Percentiles rank a stretch among this genome's conserved stretches.
phyloP scores from a whole-genome alignment of 306 rosid genomes.

The Mimosa pudica region DNA sequence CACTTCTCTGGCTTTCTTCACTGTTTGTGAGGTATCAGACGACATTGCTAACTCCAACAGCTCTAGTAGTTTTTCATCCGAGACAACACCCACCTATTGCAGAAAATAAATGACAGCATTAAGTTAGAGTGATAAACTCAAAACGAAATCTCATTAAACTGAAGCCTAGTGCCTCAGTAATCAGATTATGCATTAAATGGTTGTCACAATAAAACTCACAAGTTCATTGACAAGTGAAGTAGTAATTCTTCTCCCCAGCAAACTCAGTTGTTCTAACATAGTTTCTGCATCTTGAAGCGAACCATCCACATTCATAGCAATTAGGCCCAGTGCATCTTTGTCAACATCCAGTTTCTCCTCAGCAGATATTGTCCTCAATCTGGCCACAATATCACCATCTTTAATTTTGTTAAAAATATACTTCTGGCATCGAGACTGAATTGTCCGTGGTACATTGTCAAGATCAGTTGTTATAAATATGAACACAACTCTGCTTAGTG shows the following conservation, averaged over 20 bases:
- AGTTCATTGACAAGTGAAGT: conserved; percentile 95
- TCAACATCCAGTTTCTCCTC: conserved; percentile 82
- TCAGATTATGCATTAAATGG: conserved; percentile 31
- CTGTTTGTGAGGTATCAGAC: conserved; percentile 90
- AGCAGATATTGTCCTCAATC: conserved; percentile 74
- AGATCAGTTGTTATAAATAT: conserved; percentile 84
- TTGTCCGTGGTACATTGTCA: conserved; percentile 85
- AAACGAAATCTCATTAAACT: conserved; percentile 3
- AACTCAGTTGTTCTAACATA: conserved; percentile 93
- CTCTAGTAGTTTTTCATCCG: conserved; percentile 90
- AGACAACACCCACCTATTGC: conserved; percentile 90
- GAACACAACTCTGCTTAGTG: conserved; percentile 78
- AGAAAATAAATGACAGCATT: conserved; percentile 38
- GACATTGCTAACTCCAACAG: conserved; percentile 98
- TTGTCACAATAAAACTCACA: conserved; percentile 61
- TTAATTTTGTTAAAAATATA: conserved; percentile 90
- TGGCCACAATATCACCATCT: conserved; percentile 74
- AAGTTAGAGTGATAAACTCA: conserved; percentile 27
- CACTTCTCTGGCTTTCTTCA: conserved; percentile 91
- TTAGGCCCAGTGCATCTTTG: conserved; percentile 88
- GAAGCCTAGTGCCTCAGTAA: conserved; percentile 25
- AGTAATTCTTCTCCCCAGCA: conserved; percentile 87
- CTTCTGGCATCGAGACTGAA: conserved; percentile 94
- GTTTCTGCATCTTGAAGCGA: conserved; percentile 99
- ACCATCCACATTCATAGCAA: conserved; percentile 94